Evolutionary conservation across 2,329 filamentous ascomycete species (phyloP), one percentile per base, ranked within the genome.

Genomic region (Beauveria scarabaeidicola): DNA sequence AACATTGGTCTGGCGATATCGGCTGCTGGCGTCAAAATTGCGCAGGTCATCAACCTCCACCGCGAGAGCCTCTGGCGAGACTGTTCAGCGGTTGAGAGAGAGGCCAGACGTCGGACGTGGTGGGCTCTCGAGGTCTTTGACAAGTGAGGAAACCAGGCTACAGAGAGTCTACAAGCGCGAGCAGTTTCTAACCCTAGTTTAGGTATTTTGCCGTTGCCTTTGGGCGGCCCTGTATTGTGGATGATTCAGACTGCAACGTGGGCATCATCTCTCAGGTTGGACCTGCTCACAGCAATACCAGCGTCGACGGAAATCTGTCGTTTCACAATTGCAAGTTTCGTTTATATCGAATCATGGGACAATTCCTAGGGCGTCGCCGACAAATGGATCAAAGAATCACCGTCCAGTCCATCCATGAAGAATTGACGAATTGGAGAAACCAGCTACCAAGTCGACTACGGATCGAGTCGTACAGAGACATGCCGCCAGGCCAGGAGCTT

Each of bases 51-150:
- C 23, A 53, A 52, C 13, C 40, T 61, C 1, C 59, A 61, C 25
- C 59, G 59, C 21, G 59, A 61, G 29, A 58, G 29, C 11, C 40
- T 46, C 8, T 61, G 59, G 59, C 23, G 25, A 23, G 54, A 54
- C 17, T 43, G 36, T 11, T 58, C 59, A 5, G 54, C 38, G 7
- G 23, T n/a, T 9, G 54, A 52, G 15, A 46, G n/a, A 15, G 59
- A 61, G 54, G 36, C 54, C n/a, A 29, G 48, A 29, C 25, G 59
- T 10, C 53, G 59, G 1, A 61, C 59, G 7, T 61, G 59, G 59
- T 61, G 59, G 59, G 36, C 59, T 21, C 43, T 61, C 10, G 59
- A 58, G 15, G 59, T 61, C 3, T 61, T 58, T 32, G 59, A 61
- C 36, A 61, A 61, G 59, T 61, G 43, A 44, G 59, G 2, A 23